Evolutionary conservation across 306 rosid species (phyloP), one percentile per base, ranked within the genome.

Genomic region (Castanopsis chinensis): DNA sequence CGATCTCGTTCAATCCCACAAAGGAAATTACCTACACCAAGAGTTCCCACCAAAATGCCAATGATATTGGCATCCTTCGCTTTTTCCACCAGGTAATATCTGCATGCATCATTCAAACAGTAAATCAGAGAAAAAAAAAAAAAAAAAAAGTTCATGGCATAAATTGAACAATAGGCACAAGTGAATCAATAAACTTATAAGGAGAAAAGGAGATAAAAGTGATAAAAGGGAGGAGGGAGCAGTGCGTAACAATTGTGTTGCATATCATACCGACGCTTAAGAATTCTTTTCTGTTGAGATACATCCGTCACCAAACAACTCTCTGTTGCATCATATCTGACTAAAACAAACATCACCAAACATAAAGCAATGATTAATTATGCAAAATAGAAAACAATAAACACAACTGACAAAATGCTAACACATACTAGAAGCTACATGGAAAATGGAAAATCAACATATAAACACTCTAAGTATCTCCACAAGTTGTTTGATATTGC

Each of bases 11-110:
- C 43, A 61, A 43, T 12, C 43, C 77, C 43, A 69, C 32, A 15
- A 51, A 55, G 68, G 32, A 55, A 78, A 90, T 75, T 79, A 94
- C 98, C 97, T 54, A 91, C 95, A 79, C 97, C 97, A 83, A 94
- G 98, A 59, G 98, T 94, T 76, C 97, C 97, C n/a, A 92, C 98
- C 85, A 94, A 81, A 83, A 94, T 86, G 58, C 95, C 98, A 77
- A 92, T 85, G 69, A 94, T 92, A 79, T 80, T 93, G 81, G 97
- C 98, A 87, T 92, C 97, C 91, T 91, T 94, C 61, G 98, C 97
- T 76, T 89, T 94, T 91, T 92, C 98, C 78, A 92, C 94, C 41
- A 92, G 85, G 84, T 90, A 94, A 86, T 94, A 94, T 88, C 98
- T 94, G 89, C 90, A 86, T 8, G 28, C 60, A 78, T 78, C 74